Evolutionary conservation across 306 rosid genomes (phyloP), one percentile per base, ranked within the genome.

Genomic region (Phaseolus lunatus): DNA sequence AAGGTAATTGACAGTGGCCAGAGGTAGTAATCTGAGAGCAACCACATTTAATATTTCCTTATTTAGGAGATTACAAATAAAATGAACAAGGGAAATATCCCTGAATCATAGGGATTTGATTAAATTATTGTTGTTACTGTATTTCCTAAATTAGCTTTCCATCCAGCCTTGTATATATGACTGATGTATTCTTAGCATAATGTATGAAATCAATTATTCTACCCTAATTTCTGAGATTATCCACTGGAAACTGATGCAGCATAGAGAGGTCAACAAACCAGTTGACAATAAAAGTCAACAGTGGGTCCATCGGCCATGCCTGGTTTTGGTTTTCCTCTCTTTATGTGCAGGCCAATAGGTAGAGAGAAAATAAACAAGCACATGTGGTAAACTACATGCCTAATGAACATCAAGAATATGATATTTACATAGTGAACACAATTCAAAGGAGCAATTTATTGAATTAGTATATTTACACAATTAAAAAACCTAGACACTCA

Each of bases 281-380:
- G 16, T 63, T 63, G 15, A 35, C 14, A n/a, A 31, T 29, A 33
- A 33, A 63, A 63, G 16, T 31, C 16, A 43, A 23, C 68, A 63
- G 15, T 31, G 16, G 44, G 68, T 62, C 39, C 39, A 67, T 27
- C 22, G 0, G 54, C 1, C 37, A 14, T 63, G 47, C 54, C 13
- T 29, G 27, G 33, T 14, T 39, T 22, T 67, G 29, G 53, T 26
- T 67, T 43, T 45, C 72, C 53, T 43, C 53, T 67, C 72, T 43
- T 41, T n/a, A 22, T 12, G 18, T 12, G 20, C 31, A 11, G 11
- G 50, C 22, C 39, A 66, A 20, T 41, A 43, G 43, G 37, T 23
- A 23, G 57, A 23, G 53, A 44, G 23, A 15, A 14, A 44, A 24
- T 7, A 39, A 26, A 43, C 20, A 43, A 20, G 52, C 49, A 13